These are phyloP conservation scores for Wallemia ichthyophaga DNA, from an alignment of 1,284 basidiomycete genomes.

Conservation along the genomic window DNA sequence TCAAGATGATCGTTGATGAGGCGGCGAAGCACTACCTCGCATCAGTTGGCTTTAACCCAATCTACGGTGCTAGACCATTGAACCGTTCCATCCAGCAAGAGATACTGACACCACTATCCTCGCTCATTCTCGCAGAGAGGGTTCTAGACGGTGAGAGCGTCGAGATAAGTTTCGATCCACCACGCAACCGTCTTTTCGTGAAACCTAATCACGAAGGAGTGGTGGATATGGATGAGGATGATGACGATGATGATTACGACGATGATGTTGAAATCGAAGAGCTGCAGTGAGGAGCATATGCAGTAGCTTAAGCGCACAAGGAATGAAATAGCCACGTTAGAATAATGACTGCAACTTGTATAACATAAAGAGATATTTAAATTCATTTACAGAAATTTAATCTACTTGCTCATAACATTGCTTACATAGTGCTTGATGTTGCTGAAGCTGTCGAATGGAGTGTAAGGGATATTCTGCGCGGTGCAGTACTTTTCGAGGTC, in stretches of 20 bases:
- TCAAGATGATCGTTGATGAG: slow-evolving; percentile 42
- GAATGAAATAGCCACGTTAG: too few species aligned
- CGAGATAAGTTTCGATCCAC: slow-evolving; percentile 46
- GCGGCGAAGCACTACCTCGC: slow-evolving; percentile 52
- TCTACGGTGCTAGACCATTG: slow-evolving; percentile 68
- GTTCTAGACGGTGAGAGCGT: slow-evolving; percentile 56
- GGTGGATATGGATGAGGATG: slow-evolving; percentile 14
- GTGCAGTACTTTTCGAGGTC: not conserved
- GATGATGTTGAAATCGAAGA: not conserved
- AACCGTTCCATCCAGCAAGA: slow-evolving; percentile 57
- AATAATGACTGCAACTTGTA: not conserved
- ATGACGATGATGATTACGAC: not conserved
- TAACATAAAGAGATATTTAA: not conserved
- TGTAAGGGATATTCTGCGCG: not conserved
- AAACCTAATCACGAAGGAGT: slow-evolving; percentile 55
- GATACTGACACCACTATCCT: slow-evolving; percentile 67
- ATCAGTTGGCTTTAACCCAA: slow-evolving; percentile 32
- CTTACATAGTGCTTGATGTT: not conserved
- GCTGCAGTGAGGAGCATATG: not conserved
- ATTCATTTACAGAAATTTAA: too few species aligned
- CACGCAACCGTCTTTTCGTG: slow-evolving; percentile 47
- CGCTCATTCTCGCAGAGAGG: slow-evolving; percentile 55
- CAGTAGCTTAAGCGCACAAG: too few species aligned
- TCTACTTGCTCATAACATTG: not conserved
- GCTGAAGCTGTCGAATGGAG: not conserved